Evolutionary conservation across 352 stramenopile genomes (phyloP).

Genomic region (Globisporangium perplexum): DNA sequence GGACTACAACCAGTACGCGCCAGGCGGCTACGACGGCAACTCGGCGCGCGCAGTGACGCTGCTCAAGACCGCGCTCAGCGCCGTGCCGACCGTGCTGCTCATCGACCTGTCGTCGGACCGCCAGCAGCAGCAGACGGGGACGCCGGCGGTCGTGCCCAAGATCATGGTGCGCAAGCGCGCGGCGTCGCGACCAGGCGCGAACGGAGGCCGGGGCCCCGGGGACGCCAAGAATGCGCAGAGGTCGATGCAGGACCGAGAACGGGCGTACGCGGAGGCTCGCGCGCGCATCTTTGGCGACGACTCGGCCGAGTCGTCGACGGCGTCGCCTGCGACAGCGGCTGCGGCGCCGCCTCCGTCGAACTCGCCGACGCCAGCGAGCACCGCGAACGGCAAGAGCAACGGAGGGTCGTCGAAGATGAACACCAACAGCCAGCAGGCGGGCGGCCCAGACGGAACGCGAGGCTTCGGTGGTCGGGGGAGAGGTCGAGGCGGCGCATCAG

Average conservation of each 20-base stretch:
- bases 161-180: constrained; percentile 91
- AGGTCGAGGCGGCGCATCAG: not conserved
- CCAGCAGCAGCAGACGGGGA: constrained; percentile 53
- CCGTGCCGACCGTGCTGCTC: constrained; percentile 75
- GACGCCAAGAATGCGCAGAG: constrained; percentile 45
- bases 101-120: constrained; percentile 82
- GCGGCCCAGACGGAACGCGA: constrained; percentile 47
- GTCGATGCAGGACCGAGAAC: constrained; percentile 90
- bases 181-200: constrained; percentile 24
- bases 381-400: constrained; percentile 1
- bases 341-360: constrained; percentile 7
- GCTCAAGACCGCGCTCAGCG: constrained; percentile 78
- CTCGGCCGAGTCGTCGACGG: constrained; percentile 13
- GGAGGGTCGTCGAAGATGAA: constrained; percentile 7
- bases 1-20: constrained; percentile 53
- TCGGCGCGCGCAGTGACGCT: constrained; percentile 83
- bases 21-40: constrained; percentile 50
- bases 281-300: constrained; percentile 92
- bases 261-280: constrained; percentile 91
- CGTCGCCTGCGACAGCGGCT: constrained; percentile 19
- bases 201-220: constrained; percentile 20
- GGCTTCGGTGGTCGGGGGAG: constrained; percentile 24
- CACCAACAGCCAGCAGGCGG: constrained; percentile 34
- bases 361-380: constrained; percentile 3
- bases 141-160: constrained; percentile 76